Evolutionary conservation across 257 asterid genomes (phyloP).

Genomic region (Jaltomata sinuosa): DNA sequence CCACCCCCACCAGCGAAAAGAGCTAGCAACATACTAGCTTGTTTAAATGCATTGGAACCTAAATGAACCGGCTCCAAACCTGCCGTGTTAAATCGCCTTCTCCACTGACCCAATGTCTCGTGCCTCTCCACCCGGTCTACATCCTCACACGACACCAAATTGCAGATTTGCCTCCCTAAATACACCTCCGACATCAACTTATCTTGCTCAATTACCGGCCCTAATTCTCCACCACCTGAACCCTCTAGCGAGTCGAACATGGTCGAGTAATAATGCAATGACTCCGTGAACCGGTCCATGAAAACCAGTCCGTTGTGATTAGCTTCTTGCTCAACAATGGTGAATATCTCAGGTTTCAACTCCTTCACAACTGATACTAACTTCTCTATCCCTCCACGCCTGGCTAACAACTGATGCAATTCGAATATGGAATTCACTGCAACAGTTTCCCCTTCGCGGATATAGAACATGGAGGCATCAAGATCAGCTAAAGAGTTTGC

Average conservation of each 20-base stretch:
- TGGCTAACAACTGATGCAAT: constrained; percentile 27
- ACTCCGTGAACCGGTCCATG: constrained; percentile 79
- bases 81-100: constrained; percentile 37
- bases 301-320: constrained; percentile 63
- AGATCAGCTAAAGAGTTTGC: too few species aligned
- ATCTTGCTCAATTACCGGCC: constrained; percentile 46
- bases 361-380: constrained; percentile 47
- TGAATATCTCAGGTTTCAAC: constrained; percentile 57
- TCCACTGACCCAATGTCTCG: constrained; percentile 72
- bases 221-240: constrained; percentile 24
- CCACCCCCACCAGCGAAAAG: constrained; percentile 86
- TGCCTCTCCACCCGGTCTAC: constrained; percentile 87
- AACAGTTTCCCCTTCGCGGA: too few species aligned
- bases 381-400: constrained; percentile 54
- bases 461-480: too few species aligned
- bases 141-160: constrained; percentile 86
- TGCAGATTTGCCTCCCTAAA: constrained; percentile 77
- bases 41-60: constrained; percentile 80
- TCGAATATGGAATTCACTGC: too few species aligned
- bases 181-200: constrained; percentile 85
- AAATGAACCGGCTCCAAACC: constrained; percentile 60
- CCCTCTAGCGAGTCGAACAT: constrained; percentile 82
- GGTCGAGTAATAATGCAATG: constrained; percentile 77
- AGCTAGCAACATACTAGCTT: constrained; percentile 72
- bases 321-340: constrained; percentile 90